These are phyloP conservation scores for Blastobotrys indianensis DNA, from an alignment of 1,139 yeast species.

Conservation along the genomic window DNA sequence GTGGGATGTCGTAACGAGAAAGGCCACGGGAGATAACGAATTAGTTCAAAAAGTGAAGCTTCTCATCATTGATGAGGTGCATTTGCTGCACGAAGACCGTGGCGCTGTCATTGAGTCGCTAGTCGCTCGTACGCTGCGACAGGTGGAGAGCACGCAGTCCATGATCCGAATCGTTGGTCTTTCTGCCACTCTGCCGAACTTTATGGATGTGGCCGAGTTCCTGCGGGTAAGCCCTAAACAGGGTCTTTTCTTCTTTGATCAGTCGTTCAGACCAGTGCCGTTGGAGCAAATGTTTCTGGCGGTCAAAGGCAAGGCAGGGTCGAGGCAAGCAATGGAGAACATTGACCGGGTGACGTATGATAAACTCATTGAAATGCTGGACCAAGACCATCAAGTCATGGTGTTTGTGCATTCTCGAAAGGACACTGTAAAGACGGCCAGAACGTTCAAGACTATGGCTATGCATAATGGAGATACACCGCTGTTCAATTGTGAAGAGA, in stretches of 20 bases:
- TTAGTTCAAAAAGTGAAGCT: constrained; percentile 78
- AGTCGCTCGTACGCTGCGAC: constrained; percentile 91
- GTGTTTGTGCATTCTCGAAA: constrained; percentile 93
- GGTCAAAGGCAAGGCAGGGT: constrained; percentile 77
- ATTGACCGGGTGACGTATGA: constrained; percentile 74
- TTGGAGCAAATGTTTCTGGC: constrained; percentile 84
- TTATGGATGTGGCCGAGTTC: constrained; percentile 91
- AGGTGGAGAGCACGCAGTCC: constrained; percentile 87
- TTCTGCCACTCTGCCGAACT: constrained; percentile 94
- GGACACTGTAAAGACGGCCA: constrained; percentile 82
- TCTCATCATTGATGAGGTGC: constrained; percentile 92
- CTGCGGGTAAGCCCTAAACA: constrained; percentile 82
- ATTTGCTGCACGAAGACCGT: constrained; percentile 92
- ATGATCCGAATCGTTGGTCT: constrained; percentile 96
- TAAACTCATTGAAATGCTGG: constrained; percentile 61
- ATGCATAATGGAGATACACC: constrained; percentile 47
- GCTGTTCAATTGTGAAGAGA: constrained; percentile 57
- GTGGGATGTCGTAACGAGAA: constrained; percentile 98
- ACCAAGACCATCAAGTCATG: constrained; percentile 85
- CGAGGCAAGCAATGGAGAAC: constrained; percentile 66
- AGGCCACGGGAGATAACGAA: constrained; percentile 79
- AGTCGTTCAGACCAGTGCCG: constrained; percentile 91
- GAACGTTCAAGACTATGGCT: constrained; percentile 66
- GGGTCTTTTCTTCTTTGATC: constrained; percentile 93
- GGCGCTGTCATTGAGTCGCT: constrained; percentile 96